Conservation (phyloP, 164 flowering plant species). For the Sedum album region DNA sequence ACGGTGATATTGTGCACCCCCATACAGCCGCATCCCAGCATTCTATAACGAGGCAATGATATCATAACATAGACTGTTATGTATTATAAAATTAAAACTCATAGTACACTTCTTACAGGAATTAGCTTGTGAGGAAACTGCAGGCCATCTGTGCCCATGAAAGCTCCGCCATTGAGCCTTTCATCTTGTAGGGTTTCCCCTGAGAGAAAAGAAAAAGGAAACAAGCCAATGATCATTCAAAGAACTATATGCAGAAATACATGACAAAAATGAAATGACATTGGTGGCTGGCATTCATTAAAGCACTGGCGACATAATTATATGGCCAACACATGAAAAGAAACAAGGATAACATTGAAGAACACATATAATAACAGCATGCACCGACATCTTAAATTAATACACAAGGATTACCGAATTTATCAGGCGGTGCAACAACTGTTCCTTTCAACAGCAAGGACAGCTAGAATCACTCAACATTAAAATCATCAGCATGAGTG, state of each 20-base stretch:
- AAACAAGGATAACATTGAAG: neutral
- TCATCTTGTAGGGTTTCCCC: constrained; percentile 96
- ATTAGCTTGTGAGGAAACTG: constrained; percentile 88
- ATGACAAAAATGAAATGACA: neutral
- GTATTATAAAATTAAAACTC: too few relatives aligned
- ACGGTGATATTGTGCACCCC: constrained; percentile 98
- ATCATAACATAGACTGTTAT: neutral
- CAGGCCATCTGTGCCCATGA: constrained; percentile 68
- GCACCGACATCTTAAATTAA: neutral
- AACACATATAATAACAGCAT: neutral
- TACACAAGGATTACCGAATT: constrained; percentile 58
- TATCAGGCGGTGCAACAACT: constrained; percentile 97
- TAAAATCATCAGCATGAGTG: neutral
- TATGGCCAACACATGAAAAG: neutral
- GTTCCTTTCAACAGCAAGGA: constrained; percentile 92
- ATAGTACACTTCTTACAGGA: constrained; percentile 52
- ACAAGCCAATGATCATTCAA: neutral
- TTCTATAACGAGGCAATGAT: constrained; percentile 35
- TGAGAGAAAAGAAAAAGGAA: constrained; percentile 18
- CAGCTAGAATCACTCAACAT: constrained; percentile 31
- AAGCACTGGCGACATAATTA: neutral
- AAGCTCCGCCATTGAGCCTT: constrained; percentile 84
- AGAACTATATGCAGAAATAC: neutral
- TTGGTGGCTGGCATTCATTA: neutral
- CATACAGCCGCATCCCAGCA: constrained; percentile 98